A percentile compares a stretch with the other conserved stretches of the same genome.
These are phyloP conservation scores for Vaccinium macrocarpon DNA, from an alignment of 148 eudicot species.

Conservation along the genomic window DNA sequence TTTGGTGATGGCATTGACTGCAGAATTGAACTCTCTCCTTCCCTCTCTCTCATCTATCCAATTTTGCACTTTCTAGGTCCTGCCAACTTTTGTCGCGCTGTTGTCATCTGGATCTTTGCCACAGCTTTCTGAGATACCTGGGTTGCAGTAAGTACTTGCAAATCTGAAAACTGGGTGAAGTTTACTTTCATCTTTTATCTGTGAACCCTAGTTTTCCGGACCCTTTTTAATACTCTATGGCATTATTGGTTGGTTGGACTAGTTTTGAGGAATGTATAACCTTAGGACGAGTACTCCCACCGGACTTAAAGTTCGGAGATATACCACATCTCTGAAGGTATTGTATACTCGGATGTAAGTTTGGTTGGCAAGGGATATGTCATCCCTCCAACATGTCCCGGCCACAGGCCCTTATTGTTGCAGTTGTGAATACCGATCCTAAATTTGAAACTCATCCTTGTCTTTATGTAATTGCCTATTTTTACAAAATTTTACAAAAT, in stretches of 20 bases:
- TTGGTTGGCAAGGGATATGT: not conserved
- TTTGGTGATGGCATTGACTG: not conserved
- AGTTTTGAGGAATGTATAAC: not conserved
- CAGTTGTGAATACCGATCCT: not conserved
- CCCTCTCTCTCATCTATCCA: slow-evolving; percentile 6
- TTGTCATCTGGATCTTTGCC: slow-evolving; percentile 38
- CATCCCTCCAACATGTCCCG: not conserved
- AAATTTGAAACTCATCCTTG: not conserved
- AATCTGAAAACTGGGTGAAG: not conserved
- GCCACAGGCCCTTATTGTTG: not conserved
- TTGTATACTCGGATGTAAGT: not conserved
- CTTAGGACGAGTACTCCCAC: not conserved
- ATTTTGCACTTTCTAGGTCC: slow-evolving; percentile 48
- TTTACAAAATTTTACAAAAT: not conserved
- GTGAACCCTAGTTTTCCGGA: not conserved
- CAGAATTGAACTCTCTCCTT: not conserved
- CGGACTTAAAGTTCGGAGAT: not conserved
- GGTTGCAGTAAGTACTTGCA: slow-evolving; percentile 57
- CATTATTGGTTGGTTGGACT: not conserved
- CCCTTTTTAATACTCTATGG: not conserved
- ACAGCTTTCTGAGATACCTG: slow-evolving; percentile 44
- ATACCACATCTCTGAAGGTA: not conserved
- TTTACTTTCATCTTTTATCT: not conserved
- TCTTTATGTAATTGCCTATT: not conserved
- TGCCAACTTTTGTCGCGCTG: slow-evolving; percentile 84